Percentiles rank a stretch among this genome's conserved stretches.
These are phyloP conservation scores for Plasmodium berghei DNA, from an alignment of 169 alveolate genomes.

Conservation along the genomic window DNA sequence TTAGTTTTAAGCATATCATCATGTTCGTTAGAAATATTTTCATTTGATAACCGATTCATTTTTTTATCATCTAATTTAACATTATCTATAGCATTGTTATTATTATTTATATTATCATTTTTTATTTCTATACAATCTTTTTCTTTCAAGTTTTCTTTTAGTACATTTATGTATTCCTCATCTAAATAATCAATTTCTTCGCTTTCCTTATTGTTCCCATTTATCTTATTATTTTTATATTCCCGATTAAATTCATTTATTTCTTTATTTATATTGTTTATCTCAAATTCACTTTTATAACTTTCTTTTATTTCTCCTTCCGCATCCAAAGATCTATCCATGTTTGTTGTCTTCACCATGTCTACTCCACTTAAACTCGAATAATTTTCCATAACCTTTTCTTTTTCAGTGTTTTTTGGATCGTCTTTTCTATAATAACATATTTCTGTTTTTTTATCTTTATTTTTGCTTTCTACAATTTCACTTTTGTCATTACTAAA, in stretches of 20 bases:
- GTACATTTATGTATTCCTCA: slow-evolving; percentile 21
- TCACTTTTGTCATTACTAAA: neutral
- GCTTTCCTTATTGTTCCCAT: too few relatives aligned
- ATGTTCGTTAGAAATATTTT: neutral
- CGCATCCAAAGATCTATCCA: too few relatives aligned
- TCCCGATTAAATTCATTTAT: too few relatives aligned
- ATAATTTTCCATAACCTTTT: neutral
- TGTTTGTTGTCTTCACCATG: too few relatives aligned
- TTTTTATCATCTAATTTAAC: neutral
- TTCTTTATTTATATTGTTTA: too few relatives aligned
- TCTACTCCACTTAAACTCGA: too few relatives aligned
- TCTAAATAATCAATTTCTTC: too few relatives aligned
- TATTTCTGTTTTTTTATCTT: neutral
- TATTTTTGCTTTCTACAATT: neutral
- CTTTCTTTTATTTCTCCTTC: too few relatives aligned
- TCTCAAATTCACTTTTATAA: too few relatives aligned
- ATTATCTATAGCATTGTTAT: neutral
- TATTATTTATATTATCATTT: too few relatives aligned
- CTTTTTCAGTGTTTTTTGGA: neutral
- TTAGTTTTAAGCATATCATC: slow-evolving; percentile 30
- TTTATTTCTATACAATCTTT: neutral
- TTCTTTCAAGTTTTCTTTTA: slow-evolving; percentile 21
- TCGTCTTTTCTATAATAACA: neutral
- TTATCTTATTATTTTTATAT: too few relatives aligned
- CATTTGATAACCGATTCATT: neutral